Evolutionary conservation across 371 early-diverging fungal genomes (phyloP), one percentile per base, ranked within the genome.

Genomic region (Mucor plumbeus): DNA sequence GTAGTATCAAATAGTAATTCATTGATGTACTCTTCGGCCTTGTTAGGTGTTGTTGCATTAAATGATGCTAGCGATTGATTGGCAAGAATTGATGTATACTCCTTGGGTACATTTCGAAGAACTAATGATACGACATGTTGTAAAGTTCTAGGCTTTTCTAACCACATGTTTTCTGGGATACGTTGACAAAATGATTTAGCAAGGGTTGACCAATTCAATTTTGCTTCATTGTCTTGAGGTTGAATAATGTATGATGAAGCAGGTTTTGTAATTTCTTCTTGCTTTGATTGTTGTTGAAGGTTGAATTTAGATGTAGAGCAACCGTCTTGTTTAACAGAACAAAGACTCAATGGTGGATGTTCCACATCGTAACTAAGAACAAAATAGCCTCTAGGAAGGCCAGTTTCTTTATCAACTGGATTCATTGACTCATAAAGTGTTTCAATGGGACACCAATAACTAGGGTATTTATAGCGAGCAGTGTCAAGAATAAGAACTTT

Each of bases 401-500:
- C 91, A 0, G 95, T 97, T 47, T 90, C 94, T 21, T 70, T 82
- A 69, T 95, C 97, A 31, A 91, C 74, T 0, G 93, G 94, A 59
- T 89, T 86, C 85, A 96, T 80, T 10, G 95, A 87, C 68, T 93
- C 87, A 67, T 87, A 92, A n/a, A 95, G 74, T 13, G 82, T 74
- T 48, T 90, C 89, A 5, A 90, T 84, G 11, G 89, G 79, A 55
- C 86, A 89, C 77, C 90, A 94, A 68, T 92, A 94, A 34, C 90
- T 87, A 5, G 96, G 97, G 66, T 95, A 97, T 79, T 97, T 83
- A 73, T 80, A 84, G 11, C 84, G 71, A 5, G 91, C 91, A 4
- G 91, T 92, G 69, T 97, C 97, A 59, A 95, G 76, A 5, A 97
- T 91, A 44, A 97, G 75, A 1, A 88, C 93, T 80, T 85, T 87